Evolutionary conservation across 2,329 filamentous ascomycete genomes (phyloP), one percentile per base, ranked within the genome.

Genomic region (Sarocladium brachiariae): DNA sequence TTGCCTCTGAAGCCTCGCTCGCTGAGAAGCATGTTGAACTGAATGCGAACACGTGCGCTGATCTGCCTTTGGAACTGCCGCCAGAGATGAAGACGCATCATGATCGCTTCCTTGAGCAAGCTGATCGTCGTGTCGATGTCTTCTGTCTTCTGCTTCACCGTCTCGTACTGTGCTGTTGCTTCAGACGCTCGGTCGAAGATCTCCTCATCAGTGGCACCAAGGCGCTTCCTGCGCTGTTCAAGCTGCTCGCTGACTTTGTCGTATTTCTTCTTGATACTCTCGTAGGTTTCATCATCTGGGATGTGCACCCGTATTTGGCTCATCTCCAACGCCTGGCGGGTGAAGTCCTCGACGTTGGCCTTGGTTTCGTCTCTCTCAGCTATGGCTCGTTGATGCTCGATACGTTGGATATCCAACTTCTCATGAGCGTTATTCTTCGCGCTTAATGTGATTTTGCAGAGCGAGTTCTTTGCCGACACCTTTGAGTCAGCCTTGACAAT

Each of bases 1-100:
- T 80, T 81, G 51, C 93, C 93, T 39, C 90, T 83, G 69, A 95
- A 99, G 19, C 87, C 85, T 60, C 93, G 84, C 68, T 97, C 91
- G 61, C 84, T 89, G 52, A 99, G 80, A 13, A 97, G 78, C 62
- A 93, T 95, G 49, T 81, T 85, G 68, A 99, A 99, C 54, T 88
- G 89, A 50, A 86, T 84, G 47, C 89, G 84, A 41, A 93, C 88
- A 51, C 87, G 82, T n/a, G 86, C 81, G 33, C 90, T 92, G 60
- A 99, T 96, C 58, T 84, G 81, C 23, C 83, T 79, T 59, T 92
- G 86, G 67, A 99, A 97, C 4, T 78, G 75, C 51, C 81, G 76
- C 87, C 90, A 99, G 58, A 89, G 83, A 24, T 76, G 71, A 51
- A 87, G 77, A 14, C 93, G 87, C 51, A 85, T 72, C 9, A 72